Base-by-base conservation (phyloP, 768 basidiomycete genomes). In the Termitomyces sp. region DNA sequence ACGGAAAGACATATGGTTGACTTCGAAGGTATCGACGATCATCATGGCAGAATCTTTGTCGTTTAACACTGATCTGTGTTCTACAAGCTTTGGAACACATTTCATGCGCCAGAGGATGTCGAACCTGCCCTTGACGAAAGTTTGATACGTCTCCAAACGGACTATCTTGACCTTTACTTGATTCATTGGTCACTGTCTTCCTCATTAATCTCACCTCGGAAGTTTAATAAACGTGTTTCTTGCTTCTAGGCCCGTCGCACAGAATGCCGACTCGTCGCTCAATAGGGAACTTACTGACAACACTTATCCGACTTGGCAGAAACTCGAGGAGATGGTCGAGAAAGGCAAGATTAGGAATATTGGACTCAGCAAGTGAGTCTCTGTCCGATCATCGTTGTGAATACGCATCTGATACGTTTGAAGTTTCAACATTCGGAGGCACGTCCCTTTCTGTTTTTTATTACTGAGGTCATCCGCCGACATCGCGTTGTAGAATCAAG, bases 281-380 rank as follows among this genome's bases (percentile, higher is more conserved):
- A 73, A 75, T 54, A 69, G 77, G 42, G 77, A 78, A 5, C 81
- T 91, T 5, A 87, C 87, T 5, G 82, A 81, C 24, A 78, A 91
- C 65, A 84, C 89, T 1, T 87, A 88, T 65, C 86, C 86, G 18
- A 91, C 90, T 0, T 93, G 91, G 91, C 75, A 86, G 67, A 90
- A 84, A 61, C 82, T 93, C 48, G 91, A 93, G 66, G 82, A 88
- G 69, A 73, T 90, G 72, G 87, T 91, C 3, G 82, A 83, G 61
- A 86, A 85, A 64, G 91, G 91, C 24, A 88, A 91, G 68, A 73
- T 89, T 43, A 80, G 80, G 67, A 88, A 91, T 63, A 93, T 93
- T 54, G 92, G 92, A 43, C 76, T 93, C 43, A 89, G 88, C 87
- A 94, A 94, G 87, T 87, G 57, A 58, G 80, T 60, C 7, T 10